Conservation (phyloP, 352 stramenopile genomes). For the Phytophthora chlamydospora region DNA sequence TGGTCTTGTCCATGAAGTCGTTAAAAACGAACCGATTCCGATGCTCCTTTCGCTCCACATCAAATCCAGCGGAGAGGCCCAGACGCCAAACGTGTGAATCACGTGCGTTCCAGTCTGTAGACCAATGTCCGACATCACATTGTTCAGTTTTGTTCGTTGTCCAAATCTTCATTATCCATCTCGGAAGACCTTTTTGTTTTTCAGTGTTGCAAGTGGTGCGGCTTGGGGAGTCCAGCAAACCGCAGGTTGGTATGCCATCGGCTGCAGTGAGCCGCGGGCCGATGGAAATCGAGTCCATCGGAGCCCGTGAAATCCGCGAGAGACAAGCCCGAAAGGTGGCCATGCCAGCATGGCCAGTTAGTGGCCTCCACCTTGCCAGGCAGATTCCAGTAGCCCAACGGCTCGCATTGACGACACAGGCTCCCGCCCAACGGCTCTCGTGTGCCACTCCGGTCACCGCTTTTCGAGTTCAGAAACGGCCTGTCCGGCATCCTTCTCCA, state of each 20-base stretch:
- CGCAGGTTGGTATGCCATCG: conserved; percentile 2
- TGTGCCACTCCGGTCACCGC: conserved; percentile 17
- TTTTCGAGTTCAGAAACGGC: conserved; percentile 18
- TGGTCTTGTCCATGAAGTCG: too few species aligned
- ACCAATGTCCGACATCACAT: too few species aligned
- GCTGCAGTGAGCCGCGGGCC: conserved; percentile 3
- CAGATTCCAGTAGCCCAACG: too few species aligned
- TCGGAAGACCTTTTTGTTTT: too few species aligned
- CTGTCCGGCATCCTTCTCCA: background rate
- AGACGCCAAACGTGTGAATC: too few species aligned
- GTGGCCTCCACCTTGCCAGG: too few species aligned
- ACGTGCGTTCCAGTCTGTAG: too few species aligned
- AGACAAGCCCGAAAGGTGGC: conserved; percentile 1
- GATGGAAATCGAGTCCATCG: conserved; percentile 13
- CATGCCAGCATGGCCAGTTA: background rate
- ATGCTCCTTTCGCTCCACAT: too few species aligned
- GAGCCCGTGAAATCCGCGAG: conserved; percentile 13
- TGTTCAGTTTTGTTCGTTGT: too few species aligned
- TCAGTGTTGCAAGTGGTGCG: conserved; percentile 9
- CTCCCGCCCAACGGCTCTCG: conserved; percentile 20
- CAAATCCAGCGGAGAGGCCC: too few species aligned
- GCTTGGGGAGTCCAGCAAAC: conserved; percentile 35
- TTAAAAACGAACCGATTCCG: too few species aligned
- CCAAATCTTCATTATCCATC: too few species aligned
- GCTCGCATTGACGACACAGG: conserved; percentile 25